phyloP scores from a whole-genome alignment of 1,139 yeast genomes.

The Yamadazyma aaseri region DNA sequence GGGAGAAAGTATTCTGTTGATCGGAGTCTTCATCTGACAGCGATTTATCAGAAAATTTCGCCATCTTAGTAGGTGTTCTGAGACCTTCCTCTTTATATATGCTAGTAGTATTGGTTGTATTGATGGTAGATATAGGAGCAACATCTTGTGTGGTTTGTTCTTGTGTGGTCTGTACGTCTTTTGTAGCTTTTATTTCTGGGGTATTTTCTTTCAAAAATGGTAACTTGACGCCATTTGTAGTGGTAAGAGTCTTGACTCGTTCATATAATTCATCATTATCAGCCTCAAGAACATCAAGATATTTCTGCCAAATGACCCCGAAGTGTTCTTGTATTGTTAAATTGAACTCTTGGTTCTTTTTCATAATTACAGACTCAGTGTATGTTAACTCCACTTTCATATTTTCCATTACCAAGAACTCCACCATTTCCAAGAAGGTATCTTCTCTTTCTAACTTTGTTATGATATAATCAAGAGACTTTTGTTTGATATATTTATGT shows the following conservation, averaged over 20 bases:
- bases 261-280: conserved; percentile 3
- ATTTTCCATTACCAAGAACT: conserved; percentile 22
- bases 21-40: conserved; percentile 6
- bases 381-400: conserved; percentile 22
- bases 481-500: conserved; percentile 24
- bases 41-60: neutral
- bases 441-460: conserved; percentile 18
- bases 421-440: conserved; percentile 19
- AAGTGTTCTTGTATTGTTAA: conserved; percentile 19
- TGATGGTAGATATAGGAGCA: too few relatives aligned
- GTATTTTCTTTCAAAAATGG: too few relatives aligned
- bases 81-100: too few relatives aligned
- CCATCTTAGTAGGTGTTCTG: conserved; percentile 1
- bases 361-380: conserved; percentile 19
- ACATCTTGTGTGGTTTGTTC: too few relatives aligned
- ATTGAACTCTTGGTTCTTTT: conserved; percentile 11
- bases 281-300: conserved; percentile 10
- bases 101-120: too few relatives aligned
- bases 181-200: too few relatives aligned
- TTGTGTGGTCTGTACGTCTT: too few relatives aligned
- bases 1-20: conserved; percentile 13
- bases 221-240: too few relatives aligned
- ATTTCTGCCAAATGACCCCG: conserved; percentile 13
- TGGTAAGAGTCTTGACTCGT: too few relatives aligned
- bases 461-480: conserved; percentile 19